Evolutionary conservation across 768 basidiomycete species (phyloP), one percentile per base, ranked within the genome.

Genomic region (Calocybe gangraenosa): DNA sequence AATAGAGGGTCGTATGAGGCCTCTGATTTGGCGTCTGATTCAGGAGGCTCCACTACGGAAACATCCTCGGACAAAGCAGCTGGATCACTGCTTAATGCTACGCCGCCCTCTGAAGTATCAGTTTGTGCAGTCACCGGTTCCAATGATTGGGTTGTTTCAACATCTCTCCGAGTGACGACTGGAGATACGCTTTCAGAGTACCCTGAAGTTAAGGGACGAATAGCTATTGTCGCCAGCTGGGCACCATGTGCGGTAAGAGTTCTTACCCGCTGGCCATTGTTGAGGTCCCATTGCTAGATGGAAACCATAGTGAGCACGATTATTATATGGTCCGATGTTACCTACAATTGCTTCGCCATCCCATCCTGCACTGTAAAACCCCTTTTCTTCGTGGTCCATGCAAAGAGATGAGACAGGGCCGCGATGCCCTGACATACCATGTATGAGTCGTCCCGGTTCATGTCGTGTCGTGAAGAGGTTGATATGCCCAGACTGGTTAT

Each of bases 271-370:
- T 88, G 76, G 6, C 96, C 95, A 0, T 87, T 94, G 59, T 99
- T 90, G 30, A 99, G 76, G 66, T 98, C 95, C 95, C 96, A 98
- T 81, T 97, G 90, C 95, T 98, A 55, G 34, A 21, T 17, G 14
- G 42, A 36, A 9, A 23, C 46, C 23, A 32, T 45, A 36, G n/a
- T 40, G 37, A 46, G 30, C 48, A 54, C 43, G 49, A 42, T 31
- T 35, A 46, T 37, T 37, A 15, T 37, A 37, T 44, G 11, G 25
- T 31, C 35, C 44, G 14, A 18, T 28, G 15, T 36, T 17, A 73
- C 88, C 63, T 62, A 92, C 93, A 36, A 82, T 73, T 11, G 90
- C 85, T 53, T 87, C 81, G 9, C 92, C 89, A 59, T 98, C 96
- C 94, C 95, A 97, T 15, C 92, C 85, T 4, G 90, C 93, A 59